Conservation (phyloP, 345 rosid genomes). For the Hibiscus mutabilis region DNA sequence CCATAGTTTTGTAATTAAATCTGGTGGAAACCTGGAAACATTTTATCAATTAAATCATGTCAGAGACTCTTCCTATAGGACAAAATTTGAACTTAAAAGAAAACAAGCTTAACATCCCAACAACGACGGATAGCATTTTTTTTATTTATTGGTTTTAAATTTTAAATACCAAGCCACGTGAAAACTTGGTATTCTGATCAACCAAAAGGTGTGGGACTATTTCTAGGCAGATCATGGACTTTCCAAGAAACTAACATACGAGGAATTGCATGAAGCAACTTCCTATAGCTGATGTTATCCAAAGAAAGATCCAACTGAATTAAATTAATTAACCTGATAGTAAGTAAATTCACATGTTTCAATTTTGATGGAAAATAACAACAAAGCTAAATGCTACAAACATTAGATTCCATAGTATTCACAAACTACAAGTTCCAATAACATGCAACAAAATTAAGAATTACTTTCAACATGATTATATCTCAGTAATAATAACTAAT, state of each 20-base stretch:
- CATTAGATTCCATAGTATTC: background rate
- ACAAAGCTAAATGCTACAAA: background rate
- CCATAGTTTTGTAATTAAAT: background rate
- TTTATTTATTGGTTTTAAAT: background rate
- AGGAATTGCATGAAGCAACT: background rate
- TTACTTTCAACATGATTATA: background rate
- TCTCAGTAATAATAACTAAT: background rate
- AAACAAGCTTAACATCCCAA: background rate
- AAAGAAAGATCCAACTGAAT: background rate
- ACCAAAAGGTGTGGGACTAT: background rate
- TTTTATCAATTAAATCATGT: background rate
- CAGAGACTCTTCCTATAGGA: background rate
- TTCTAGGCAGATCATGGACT: conserved; percentile 1
- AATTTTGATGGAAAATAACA: background rate
- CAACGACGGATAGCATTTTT: background rate
- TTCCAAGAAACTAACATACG: background rate
- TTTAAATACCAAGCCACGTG: background rate
- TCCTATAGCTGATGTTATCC: background rate
- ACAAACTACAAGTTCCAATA: background rate
- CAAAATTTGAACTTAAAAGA: background rate
- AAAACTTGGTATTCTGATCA: background rate
- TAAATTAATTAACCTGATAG: background rate
- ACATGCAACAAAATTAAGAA: background rate
- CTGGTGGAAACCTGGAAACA: background rate
- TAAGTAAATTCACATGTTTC: background rate